Percentiles rank a stretch among this genome's conserved stretches.
phyloP scores from a whole-genome alignment of 2,329 filamentous ascomycete genomes.

The Tolypocladium nubicola region DNA sequence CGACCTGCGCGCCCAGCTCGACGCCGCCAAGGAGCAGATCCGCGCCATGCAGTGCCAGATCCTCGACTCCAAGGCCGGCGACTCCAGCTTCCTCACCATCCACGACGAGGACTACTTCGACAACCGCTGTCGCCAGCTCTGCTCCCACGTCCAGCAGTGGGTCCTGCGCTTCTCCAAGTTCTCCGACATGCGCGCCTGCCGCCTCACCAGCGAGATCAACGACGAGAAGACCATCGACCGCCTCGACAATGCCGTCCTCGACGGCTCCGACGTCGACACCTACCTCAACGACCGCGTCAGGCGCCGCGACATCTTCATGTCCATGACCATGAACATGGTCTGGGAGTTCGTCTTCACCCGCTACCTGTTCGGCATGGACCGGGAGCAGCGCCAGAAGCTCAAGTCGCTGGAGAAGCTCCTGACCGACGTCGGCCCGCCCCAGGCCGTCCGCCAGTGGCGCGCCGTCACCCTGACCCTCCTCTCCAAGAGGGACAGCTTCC shows the following conservation, averaged over 20 bases:
- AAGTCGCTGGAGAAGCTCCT: slow-evolving; percentile 91
- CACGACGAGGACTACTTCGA: slow-evolving; percentile 95
- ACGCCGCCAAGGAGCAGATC: slow-evolving; percentile 56
- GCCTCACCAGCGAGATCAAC: slow-evolving; percentile 70
- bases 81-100: slow-evolving; percentile 64
- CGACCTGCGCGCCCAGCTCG: slow-evolving; percentile 66
- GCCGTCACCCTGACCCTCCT: slow-evolving; percentile 89
- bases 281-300: slow-evolving; percentile 82
- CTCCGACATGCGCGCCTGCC: slow-evolving; percentile 83
- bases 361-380: slow-evolving; percentile 97
- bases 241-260: slow-evolving; percentile 86
- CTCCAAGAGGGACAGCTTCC: slow-evolving; percentile 69
- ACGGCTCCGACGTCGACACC: slow-evolving; percentile 83
- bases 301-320: slow-evolving; percentile 94
- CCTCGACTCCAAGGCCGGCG: slow-evolving; percentile 45
- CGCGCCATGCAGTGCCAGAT: slow-evolving; percentile 42
- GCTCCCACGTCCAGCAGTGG: slow-evolving; percentile 95
- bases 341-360: slow-evolving; percentile 98
- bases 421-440: slow-evolving; percentile 72
- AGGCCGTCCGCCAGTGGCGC: slow-evolving; percentile 95
- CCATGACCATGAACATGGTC: slow-evolving; percentile 97
- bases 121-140: slow-evolving; percentile 84
- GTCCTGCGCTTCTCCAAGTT: slow-evolving; percentile 96
- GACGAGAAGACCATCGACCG: slow-evolving; percentile 91
- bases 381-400: slow-evolving; percentile 93